phyloP scores from a whole-genome alignment of 148 eudicot genomes.

The Gaultheria prostrata region DNA sequence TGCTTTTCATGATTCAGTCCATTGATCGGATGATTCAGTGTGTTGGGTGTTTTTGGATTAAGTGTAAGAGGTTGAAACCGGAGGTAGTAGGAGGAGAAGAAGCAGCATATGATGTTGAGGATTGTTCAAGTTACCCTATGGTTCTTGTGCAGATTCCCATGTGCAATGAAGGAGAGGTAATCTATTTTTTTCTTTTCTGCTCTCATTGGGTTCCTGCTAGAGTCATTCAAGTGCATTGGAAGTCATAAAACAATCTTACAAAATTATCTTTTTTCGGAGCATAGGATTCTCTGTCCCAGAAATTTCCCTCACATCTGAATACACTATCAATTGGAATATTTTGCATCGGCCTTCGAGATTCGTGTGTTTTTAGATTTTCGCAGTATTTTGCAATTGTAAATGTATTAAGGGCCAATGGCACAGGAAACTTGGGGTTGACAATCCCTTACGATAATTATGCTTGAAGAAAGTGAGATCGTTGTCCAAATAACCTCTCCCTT shows the following conservation, averaged over 20 bases:
- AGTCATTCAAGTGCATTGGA: not conserved
- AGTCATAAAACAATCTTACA: not conserved
- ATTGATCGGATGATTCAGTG: constrained; percentile 54
- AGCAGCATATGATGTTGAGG: constrained; percentile 33
- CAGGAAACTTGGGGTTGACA: not conserved
- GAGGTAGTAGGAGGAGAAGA: constrained; percentile 24
- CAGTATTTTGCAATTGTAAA: not conserved
- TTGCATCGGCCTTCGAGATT: not conserved
- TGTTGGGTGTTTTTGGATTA: constrained; percentile 66
- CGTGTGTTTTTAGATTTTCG: not conserved
- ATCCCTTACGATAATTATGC: not conserved
- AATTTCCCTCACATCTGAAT: not conserved
- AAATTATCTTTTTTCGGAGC: not conserved
- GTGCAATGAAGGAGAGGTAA: constrained; percentile 84
- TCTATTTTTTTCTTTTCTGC: not conserved
- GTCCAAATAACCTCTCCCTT: not conserved
- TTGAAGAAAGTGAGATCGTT: not conserved
- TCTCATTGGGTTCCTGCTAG: not conserved
- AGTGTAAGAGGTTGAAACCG: constrained; percentile 55
- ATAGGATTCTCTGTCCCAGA: not conserved
- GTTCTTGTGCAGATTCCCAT: constrained; percentile 78
- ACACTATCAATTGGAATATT: not conserved
- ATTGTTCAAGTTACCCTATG: constrained; percentile 48
- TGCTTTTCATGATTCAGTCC: constrained; percentile 64
- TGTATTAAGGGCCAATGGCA: not conserved